Evolutionary conservation across 2,329 filamentous ascomycete species (phyloP), one percentile per base, ranked within the genome.

Genomic region (Exophiala alcalophila): DNA sequence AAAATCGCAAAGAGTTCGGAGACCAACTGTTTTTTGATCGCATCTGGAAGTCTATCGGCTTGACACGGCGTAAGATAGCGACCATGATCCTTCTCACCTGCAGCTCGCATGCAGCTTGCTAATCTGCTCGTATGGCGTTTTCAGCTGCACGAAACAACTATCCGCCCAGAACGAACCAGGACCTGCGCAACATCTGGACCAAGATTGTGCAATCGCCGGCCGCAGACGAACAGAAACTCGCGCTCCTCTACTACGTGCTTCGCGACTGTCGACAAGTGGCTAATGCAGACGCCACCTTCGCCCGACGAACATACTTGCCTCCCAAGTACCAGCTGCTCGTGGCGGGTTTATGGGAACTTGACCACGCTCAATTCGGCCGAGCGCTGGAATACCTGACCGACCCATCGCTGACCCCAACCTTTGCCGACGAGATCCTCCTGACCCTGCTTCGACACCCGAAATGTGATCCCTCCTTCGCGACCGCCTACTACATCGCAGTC

Each of bases 381-480:
- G 86, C 87, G 2, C 72, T 94, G 19, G 81, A 87, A 55, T 81
- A 83, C 60, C 76, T 94, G 10, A 82, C 86, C 3, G 83, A 92
- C 57, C 87, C 88, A 0, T 86, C 84, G 1, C 73, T 94, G 4
- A 80, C 83, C 14, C 53, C 50, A 6, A 88, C 88, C 40, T 94
- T 92, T 58, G 77, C 85, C 43, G 86, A 92, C 65, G 85, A 94
- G 49, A 90, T 94, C 38, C 73, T 92, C 54, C 76, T 92, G 4
- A 78, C 86, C 37, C 74, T 76, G 25, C 51, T 63, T 2, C 74
- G 80, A 51, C 72, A 80, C 25, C 67, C 72, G 28, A 67, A 74
- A 33, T 69, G 72, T 43, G 81, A 87, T 59, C 77, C 78, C 56
- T 74, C 69, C 18, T 72, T 90, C 2, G 77, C 85, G 0, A 73